Conservation (phyloP, 805 yeast species). For the Schwanniomyces sp. region DNA sequence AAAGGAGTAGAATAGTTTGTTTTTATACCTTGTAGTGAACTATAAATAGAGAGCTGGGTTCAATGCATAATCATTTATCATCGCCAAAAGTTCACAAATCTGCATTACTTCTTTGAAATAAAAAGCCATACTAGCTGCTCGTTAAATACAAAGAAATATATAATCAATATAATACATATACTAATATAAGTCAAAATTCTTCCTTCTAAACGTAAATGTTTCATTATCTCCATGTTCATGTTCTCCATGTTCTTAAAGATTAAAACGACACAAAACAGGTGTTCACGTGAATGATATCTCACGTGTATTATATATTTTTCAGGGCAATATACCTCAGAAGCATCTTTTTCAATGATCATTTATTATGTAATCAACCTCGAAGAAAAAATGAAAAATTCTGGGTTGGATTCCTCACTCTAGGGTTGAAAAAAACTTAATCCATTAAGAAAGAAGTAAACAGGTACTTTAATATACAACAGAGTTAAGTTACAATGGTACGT, state of each 20-base stretch:
- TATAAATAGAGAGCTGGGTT: too few species aligned
- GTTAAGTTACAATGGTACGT: slow-evolving; percentile 2
- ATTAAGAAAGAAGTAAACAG: neutral
- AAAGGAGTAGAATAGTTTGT: too few species aligned
- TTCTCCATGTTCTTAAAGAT: too few species aligned
- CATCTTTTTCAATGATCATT: neutral
- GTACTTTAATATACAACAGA: slow-evolving; percentile 1
- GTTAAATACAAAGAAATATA: too few species aligned
- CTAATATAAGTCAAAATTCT: neutral
- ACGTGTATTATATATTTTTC: neutral
- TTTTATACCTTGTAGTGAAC: too few species aligned
- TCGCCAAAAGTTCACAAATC: too few species aligned
- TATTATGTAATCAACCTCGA: neutral
- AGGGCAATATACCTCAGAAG: neutral
- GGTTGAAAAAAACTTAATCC: slow-evolving; percentile 1
- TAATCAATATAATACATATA: neutral
- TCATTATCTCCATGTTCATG: too few species aligned
- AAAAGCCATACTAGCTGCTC: too few species aligned
- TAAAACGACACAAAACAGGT: neutral
- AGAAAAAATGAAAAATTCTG: neutral
- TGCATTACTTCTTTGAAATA: too few species aligned
- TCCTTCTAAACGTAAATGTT: too few species aligned
- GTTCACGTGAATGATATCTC: neutral
- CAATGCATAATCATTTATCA: too few species aligned
- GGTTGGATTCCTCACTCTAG: neutral